Base-by-base conservation (phyloP, 192 early-diverging fungal genomes). In the Dimargaris xerosporica region DNA sequence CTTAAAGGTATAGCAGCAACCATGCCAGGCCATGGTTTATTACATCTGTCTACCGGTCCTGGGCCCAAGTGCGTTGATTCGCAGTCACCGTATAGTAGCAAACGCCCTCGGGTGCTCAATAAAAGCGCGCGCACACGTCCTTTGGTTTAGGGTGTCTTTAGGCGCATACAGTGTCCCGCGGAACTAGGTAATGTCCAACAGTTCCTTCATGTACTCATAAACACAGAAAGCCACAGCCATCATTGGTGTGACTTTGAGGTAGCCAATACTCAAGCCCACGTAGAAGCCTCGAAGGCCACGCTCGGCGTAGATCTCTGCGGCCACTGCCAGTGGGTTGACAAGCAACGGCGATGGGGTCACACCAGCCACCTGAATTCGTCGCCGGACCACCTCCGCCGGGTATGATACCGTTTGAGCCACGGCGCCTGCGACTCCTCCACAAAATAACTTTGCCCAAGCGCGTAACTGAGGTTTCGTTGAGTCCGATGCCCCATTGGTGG, bases 221-320 rank as follows among this genome's bases (percentile, higher is more conserved):
- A 82, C 81, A 62, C 82, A 86, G 73, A 96, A 96, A 21, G 80
- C 82, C 21, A 93, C 83, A 9, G 89, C 92, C 64, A 82, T 82
- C 92, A 98, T 93, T 0, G 95, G 95, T 30, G 82, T 81, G 3
- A 98, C 87, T 70, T 98, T 98, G 66, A 98, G 69, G 69, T 91
- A 98, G 41, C 95, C 95, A 69, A 98, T 98, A 30, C 83, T 91
- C 50, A 98, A 75, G n/a, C 95, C 95, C 15, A 98, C 91, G 81
- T 85, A 98, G 71, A 96, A 95, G 9, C 95, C 95, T 30, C 81
- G 78, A 48, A 80, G 70, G 26, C 93, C 93, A 25, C 77, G 76
- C 42, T 69, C 67, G 41, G 56, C 50, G 69, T 82, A 89, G 56
- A 98, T 87, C 6, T 72, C 71, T 45, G 66, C 70, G 3, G 77